phyloP scores from a whole-genome alignment of 805 yeast genomes.

The Candida golubevii region DNA sequence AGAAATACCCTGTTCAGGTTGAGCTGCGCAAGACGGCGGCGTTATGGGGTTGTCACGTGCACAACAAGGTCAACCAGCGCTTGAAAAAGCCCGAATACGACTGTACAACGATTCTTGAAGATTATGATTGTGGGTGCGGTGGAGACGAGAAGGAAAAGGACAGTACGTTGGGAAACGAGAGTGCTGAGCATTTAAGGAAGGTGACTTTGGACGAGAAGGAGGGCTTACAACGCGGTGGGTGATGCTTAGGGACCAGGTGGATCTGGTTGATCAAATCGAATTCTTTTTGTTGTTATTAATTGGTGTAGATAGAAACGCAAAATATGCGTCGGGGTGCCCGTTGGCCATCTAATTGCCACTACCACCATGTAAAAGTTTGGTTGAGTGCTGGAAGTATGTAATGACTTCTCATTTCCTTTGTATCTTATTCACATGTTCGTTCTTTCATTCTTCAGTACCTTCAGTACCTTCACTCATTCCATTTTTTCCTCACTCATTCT shows the following conservation, averaged over 20 bases:
- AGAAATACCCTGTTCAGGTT: constrained; percentile 80
- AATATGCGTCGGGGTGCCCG: too few relatives aligned
- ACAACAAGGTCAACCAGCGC: constrained; percentile 22
- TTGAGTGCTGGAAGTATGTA: too few relatives aligned
- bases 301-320: neutral
- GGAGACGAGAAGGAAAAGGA: constrained; percentile 56
- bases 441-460: too few relatives aligned
- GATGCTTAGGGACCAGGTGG: neutral
- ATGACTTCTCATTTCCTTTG: too few relatives aligned
- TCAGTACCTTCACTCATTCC: too few relatives aligned
- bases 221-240: constrained; percentile 44
- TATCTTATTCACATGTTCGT: too few relatives aligned
- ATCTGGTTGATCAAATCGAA: neutral
- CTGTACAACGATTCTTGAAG: constrained; percentile 79
- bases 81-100: constrained; percentile 55
- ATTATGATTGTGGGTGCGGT: constrained; percentile 96
- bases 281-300: neutral
- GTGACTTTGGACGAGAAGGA: constrained; percentile 44
- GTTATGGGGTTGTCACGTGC: constrained; percentile 85
- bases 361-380: too few relatives aligned
- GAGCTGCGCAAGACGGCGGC: constrained; percentile 76
- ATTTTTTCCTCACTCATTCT: too few relatives aligned
- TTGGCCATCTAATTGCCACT: too few relatives aligned
- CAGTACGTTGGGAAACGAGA: constrained; percentile 32
- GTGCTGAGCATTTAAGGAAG: constrained; percentile 37